Evolutionary conservation across 2,329 filamentous ascomycete species (phyloP).

Genomic region (Beauveria brongniartii): DNA sequence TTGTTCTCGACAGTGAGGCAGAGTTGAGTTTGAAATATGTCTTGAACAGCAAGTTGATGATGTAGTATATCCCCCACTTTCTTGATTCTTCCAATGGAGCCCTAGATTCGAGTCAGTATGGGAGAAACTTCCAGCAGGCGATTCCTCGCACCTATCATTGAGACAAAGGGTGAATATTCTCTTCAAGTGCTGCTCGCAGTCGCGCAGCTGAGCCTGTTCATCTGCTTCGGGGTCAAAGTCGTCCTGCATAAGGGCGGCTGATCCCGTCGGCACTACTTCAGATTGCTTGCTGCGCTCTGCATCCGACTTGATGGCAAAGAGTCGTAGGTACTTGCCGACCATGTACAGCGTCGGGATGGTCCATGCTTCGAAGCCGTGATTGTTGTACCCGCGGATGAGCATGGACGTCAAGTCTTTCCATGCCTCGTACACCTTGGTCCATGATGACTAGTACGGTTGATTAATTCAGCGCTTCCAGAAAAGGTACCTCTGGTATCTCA

Average conservation of each 20-base stretch:
- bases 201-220: slow-evolving; percentile 79
- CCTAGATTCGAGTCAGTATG: slow-evolving; percentile 33
- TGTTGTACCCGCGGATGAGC: slow-evolving; percentile 75
- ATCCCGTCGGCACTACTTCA: slow-evolving; percentile 26
- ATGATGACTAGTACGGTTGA: slow-evolving; percentile 44
- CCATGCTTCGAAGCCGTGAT: slow-evolving; percentile 73
- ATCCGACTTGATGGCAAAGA: slow-evolving; percentile 89
- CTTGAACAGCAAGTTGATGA: slow-evolving; percentile 93
- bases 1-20: slow-evolving; percentile 80
- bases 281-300: slow-evolving; percentile 45
- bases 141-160: slow-evolving; percentile 64
- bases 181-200: slow-evolving; percentile 85
- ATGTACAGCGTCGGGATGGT: slow-evolving; percentile 86
- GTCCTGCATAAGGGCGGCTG: slow-evolving; percentile 55
- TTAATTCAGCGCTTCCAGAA: background rate
- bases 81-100: slow-evolving; percentile 79
- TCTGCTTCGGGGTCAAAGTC: slow-evolving; percentile 71
- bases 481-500: slow-evolving; percentile 14
- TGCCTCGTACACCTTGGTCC: slow-evolving; percentile 73
- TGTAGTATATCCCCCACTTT: slow-evolving; percentile 97
- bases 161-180: slow-evolving; percentile 86
- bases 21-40: slow-evolving; percentile 96
- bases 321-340: slow-evolving; percentile 74
- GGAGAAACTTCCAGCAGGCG: slow-evolving; percentile 9
- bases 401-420: slow-evolving; percentile 80